Evolutionary conservation across 2,329 filamentous ascomycete genomes (phyloP), one percentile per base, ranked within the genome.

Genomic region (Claviceps capensis): DNA sequence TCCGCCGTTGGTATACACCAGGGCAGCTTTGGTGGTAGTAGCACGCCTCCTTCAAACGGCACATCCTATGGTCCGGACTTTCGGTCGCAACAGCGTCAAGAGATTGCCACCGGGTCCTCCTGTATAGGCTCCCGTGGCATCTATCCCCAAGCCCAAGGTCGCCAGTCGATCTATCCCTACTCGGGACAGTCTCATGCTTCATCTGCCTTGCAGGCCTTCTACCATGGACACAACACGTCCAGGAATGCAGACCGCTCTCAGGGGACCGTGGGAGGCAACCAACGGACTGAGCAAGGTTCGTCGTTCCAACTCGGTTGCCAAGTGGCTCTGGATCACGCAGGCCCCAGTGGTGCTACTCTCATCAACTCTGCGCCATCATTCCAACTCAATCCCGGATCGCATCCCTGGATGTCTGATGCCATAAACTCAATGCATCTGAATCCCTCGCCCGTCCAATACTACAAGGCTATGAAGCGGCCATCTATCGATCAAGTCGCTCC

Each of bases 101-200:
- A 56, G 2, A 16, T 65, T 5, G 66, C 56, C 11, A 5, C 65
- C 5, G 67, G 68, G 26, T 50, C 67, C 4, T 67, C 71, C 8
- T 78, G 72, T 59, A 70, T 73, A 48, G 63, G 66, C 42, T 46
- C 61, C 19, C 60, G 65, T 36, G 53, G 56, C n/a, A 52, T 51
- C 30, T 67, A 60, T 53, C 51, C 56, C 17, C 63, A 69, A 3
- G 74, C 56, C 17, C 63, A 69, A 3, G 74, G 77, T n/a, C 71
- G 77, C 54, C 79, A 80, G 53, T 66, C 69, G 43, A 79, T 72
- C 62, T 66, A 78, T 47, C 77, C 79, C 45, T 72, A 78, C 2
- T 80, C 79, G 38, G 72, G 76, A 47, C 74, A 78, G 52, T 69
- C 73, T 4, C 72, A 77, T 45, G 63, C 65, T n/a, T 73, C 68